Base-by-base conservation (phyloP, 192 early-diverging fungal genomes). In the Endogone sp. region DNA sequence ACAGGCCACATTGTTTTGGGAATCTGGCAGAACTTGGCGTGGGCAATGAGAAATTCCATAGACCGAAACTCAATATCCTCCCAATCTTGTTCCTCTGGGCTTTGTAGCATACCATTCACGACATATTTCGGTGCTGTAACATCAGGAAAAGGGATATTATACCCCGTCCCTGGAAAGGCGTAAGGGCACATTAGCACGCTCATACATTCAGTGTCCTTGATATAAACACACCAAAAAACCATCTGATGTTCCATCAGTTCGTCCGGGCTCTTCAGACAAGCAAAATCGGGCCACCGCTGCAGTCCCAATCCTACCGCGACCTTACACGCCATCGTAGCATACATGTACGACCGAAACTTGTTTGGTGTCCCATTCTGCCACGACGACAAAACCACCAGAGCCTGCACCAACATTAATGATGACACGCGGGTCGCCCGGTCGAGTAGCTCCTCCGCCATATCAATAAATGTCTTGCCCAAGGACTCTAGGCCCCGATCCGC, bases 181-280 rank as follows among this genome's bases (percentile, higher is more conserved):
- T 60, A 60, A 10, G 59, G 27, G 24, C 8, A 26, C 27, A 23
- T 23, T 10, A 60, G 59, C 22, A 26, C 27, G 27, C 27, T 60
- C 24, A 28, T 28, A 28, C 59, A 26, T 60, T 60, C 59, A 10
- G 59, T 60, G 21, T 60, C 59, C 59, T 60, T 60, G 24, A 60
- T 60, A 21, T 11, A 60, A 8, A 60, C 27, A 10, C 22, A 23
- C 59, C 59, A 60, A 21, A 60, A 60, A 6, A 28, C 27, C 59
- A 60, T 60, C 27, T 60, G 59, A 26, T 23, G 24, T 60, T 60
- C 59, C 27, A 60, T 9, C 27, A 6, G 22, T 10, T 60, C 22
- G 59, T 60, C 59, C 24, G 22, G 24, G 10, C 21, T 21, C 59
- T 60, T 60, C 24, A 60, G 22, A 6, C 9, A 6, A 10, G 6